Evolutionary conservation across 352 stramenopile genomes (phyloP).

Genomic region (Pythium angustatum): DNA sequence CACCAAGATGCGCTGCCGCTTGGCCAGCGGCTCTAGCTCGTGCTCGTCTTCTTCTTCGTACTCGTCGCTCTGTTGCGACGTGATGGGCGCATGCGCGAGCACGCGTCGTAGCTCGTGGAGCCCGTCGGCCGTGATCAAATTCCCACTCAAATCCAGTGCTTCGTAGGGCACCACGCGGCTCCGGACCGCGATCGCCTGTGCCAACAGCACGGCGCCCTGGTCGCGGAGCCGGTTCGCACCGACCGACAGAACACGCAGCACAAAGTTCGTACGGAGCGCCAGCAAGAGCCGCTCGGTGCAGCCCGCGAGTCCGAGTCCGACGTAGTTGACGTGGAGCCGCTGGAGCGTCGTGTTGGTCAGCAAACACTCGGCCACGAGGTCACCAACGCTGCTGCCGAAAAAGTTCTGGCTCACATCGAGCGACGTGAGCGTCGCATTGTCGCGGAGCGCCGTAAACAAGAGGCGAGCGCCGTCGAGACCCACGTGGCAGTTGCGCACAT

Average conservation of each 20-base stretch:
- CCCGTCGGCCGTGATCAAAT: slow-evolving; percentile 61
- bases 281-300: slow-evolving; percentile 48
- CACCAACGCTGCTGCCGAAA: slow-evolving; percentile 59
- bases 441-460: slow-evolving; percentile 53
- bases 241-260: slow-evolving; percentile 54
- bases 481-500: slow-evolving; percentile 70
- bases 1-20: slow-evolving; percentile 34
- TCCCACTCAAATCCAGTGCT: slow-evolving; percentile 70
- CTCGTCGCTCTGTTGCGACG: not conserved
- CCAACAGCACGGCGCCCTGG: slow-evolving; percentile 44
- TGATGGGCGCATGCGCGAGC: slow-evolving; percentile 15
- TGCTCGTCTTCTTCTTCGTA: slow-evolving; percentile 8
- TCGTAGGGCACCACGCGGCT: slow-evolving; percentile 40
- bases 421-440: slow-evolving; percentile 52
- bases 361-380: slow-evolving; percentile 70
- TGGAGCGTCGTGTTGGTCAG: slow-evolving; percentile 51
- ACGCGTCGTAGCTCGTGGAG: slow-evolving; percentile 44
- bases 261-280: slow-evolving; percentile 52
- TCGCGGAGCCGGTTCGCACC: slow-evolving; percentile 74
- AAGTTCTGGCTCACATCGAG: slow-evolving; percentile 81
- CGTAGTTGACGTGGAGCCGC: slow-evolving; percentile 57
- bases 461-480: slow-evolving; percentile 60
- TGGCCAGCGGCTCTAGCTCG: slow-evolving; percentile 15
- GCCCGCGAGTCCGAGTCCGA: slow-evolving; percentile 54
- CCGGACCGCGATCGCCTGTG: slow-evolving; percentile 53